Conservation (phyloP, 306 rosid genomes). For the Urtica urens region DNA sequence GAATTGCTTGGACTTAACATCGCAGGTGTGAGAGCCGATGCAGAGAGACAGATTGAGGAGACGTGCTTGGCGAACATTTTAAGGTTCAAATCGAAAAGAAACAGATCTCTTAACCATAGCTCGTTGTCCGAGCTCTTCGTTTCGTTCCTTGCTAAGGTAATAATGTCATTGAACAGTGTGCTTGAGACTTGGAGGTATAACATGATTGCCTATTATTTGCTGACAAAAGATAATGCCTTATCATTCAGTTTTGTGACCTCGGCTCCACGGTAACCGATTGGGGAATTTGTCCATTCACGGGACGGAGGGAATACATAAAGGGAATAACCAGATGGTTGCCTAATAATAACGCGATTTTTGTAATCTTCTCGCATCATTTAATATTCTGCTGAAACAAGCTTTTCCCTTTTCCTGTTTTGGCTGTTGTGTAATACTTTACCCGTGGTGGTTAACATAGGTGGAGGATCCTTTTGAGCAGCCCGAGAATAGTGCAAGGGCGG, state of each 20-base stretch:
- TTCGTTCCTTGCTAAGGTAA: conserved; percentile 66
- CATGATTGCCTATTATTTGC: no score
- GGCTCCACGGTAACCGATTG: conserved; percentile 29
- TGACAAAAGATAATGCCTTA: no score
- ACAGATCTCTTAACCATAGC: conserved; percentile 40
- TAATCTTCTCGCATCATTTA: conserved; percentile 31
- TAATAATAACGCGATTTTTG: conserved; percentile 54
- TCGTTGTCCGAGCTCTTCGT: conserved; percentile 65
- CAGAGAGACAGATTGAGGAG: conserved; percentile 40
- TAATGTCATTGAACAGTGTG: no score
- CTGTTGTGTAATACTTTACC: conserved; percentile 13
- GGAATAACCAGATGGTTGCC: conserved; percentile 74
- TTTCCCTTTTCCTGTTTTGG: conserved; percentile 5
- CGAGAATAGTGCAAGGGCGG: conserved; percentile 54
- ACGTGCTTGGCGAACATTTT: conserved; percentile 44
- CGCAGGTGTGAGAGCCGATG: conserved; percentile 69
- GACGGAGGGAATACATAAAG: conserved; percentile 46
- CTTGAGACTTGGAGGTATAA: no score
- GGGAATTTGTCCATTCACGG: conserved; percentile 58
- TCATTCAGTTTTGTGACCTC: conserved; percentile 58
- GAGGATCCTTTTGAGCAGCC: conserved; percentile 96
- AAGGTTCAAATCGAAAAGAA: conserved; percentile 23
- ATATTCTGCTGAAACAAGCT: neutral
- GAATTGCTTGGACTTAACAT: no score
- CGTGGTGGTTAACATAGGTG: conserved; percentile 37